Evolutionary conservation across 1,284 basidiomycete genomes (phyloP).

Genomic region (Cryptococcus hybrid): DNA sequence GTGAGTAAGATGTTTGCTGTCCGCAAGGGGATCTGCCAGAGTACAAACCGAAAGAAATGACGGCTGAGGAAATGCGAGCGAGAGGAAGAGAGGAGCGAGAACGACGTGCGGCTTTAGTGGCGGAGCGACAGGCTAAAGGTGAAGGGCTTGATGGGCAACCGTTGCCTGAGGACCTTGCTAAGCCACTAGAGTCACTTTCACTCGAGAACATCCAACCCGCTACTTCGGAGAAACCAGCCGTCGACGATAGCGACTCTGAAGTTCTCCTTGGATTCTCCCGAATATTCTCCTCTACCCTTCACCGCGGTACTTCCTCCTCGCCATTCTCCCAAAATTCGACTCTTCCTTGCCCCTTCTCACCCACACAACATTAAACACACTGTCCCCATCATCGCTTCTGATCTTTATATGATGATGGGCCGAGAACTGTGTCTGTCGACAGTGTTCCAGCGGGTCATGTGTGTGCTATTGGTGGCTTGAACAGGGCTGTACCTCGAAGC

Average conservation of each 20-base stretch:
- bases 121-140: conserved; percentile 31
- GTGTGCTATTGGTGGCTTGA: conserved; percentile 87
- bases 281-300: conserved; percentile 85
- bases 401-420: conserved; percentile 98
- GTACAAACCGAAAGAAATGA: conserved; percentile 71
- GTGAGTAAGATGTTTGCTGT: conserved; percentile 99
- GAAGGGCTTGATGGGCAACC: conserved; percentile 13
- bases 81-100: conserved; percentile 65
- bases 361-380: conserved; percentile 70
- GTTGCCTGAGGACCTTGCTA: conserved; percentile 21
- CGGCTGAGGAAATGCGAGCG: conserved; percentile 82
- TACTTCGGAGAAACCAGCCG: background rate
- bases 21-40: conserved; percentile 74
- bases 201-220: conserved; percentile 11
- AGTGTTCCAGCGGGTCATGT: conserved; percentile 92
- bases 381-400: conserved; percentile 62
- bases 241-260: conserved; percentile 51
- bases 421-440: conserved; percentile 76
- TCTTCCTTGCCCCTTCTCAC: conserved; percentile 64
- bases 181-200: conserved; percentile 20
- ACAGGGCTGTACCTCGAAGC: conserved; percentile 85
- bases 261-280: conserved; percentile 87
- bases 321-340: conserved; percentile 87
- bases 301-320: conserved; percentile 66
- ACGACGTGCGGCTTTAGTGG: conserved; percentile 50